Percentiles rank a stretch among this genome's conserved stretches.
These are phyloP conservation scores for Lipomyces starkeyi DNA, from an alignment of 805 yeast genomes.

Conservation along the genomic window DNA sequence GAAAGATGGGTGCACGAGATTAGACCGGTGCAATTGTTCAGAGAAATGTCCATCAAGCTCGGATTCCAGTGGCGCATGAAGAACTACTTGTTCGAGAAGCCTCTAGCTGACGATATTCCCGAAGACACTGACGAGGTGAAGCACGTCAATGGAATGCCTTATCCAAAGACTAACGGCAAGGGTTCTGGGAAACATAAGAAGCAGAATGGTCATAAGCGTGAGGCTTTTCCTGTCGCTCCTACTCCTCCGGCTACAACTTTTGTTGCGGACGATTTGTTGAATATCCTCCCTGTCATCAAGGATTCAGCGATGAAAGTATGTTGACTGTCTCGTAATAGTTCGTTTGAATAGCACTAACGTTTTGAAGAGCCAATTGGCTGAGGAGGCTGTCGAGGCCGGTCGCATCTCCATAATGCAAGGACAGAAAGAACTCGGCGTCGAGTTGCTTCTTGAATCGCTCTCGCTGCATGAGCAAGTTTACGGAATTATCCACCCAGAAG, in stretches of 20 bases:
- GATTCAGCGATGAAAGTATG: constrained; percentile 54
- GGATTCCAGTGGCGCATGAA: constrained; percentile 84
- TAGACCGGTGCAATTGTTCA: constrained; percentile 57
- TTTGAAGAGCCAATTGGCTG: constrained; percentile 62
- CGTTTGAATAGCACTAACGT: not conserved
- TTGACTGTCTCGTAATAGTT: not conserved
- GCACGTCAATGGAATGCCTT: constrained; percentile 9
- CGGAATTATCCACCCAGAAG: constrained; percentile 79
- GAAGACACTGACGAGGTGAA: constrained; percentile 15
- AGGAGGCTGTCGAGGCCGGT: constrained; percentile 62
- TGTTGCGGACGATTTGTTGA: constrained; percentile 66
- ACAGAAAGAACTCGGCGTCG: constrained; percentile 59
- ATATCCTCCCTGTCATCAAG: constrained; percentile 77
- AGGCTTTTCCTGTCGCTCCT: constrained; percentile 1
- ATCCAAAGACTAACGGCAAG: constrained; percentile 17
- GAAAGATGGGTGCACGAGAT: constrained; percentile 55
- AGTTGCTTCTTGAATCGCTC: constrained; percentile 70
- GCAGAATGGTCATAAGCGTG: constrained; percentile 15
- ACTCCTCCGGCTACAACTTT: constrained; percentile 49
- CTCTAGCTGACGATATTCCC: constrained; percentile 43
- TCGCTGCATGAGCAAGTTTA: constrained; percentile 80
- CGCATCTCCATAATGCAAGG: constrained; percentile 42
- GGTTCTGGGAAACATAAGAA: constrained; percentile 20
- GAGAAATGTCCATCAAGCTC: constrained; percentile 74
- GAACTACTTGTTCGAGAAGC: constrained; percentile 53